A percentile compares a stretch with the other conserved stretches of the same genome.
Evolutionary conservation across 192 early-diverging fungal genomes (phyloP).

Genomic region (Coemansia sp.): DNA sequence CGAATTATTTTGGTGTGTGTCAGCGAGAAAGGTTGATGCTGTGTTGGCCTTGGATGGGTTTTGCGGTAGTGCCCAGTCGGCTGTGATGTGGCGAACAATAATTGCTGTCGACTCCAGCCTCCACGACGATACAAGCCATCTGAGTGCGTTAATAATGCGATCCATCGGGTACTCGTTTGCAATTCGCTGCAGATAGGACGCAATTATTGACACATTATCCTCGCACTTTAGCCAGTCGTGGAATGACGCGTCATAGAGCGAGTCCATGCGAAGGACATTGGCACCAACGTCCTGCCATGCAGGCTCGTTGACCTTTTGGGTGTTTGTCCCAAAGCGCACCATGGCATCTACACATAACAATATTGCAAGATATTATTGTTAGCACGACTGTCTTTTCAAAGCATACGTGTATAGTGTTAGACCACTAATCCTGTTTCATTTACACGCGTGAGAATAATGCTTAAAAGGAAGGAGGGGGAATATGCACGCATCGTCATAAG

Average conservation of each 20-base stretch:
- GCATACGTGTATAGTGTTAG: too few relatives aligned
- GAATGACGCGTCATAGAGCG: slow-evolving; percentile 73
- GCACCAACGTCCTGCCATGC: slow-evolving; percentile 70
- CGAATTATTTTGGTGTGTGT: slow-evolving; percentile 23
- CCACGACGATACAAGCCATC: slow-evolving; percentile 74
- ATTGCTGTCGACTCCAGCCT: slow-evolving; percentile 66
- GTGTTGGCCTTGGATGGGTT: slow-evolving; percentile 38
- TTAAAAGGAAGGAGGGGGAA: slow-evolving; percentile 3
- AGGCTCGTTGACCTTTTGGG: slow-evolving; percentile 48
- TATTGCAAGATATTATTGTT: neutral
- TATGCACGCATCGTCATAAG: too few relatives aligned
- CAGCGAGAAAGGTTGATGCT: slow-evolving; percentile 25
- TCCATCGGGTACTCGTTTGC: slow-evolving; percentile 71
- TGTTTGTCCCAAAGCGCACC: slow-evolving; percentile 54
- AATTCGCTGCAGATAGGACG: slow-evolving; percentile 69
- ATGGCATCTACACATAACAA: slow-evolving; percentile 38
- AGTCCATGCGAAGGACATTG: slow-evolving; percentile 73
- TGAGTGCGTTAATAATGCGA: slow-evolving; percentile 71
- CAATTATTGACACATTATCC: slow-evolving; percentile 69
- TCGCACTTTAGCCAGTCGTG: slow-evolving; percentile 73
- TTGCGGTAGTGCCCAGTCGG: slow-evolving; percentile 60
- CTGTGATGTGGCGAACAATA: slow-evolving; percentile 66
- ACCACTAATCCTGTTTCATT: slow-evolving; percentile 16
- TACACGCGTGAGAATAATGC: slow-evolving; percentile 24
- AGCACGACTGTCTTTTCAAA: neutral